Conservation (phyloP, 2,329 filamentous ascomycete species). For the Phialocephala sp. region DNA sequence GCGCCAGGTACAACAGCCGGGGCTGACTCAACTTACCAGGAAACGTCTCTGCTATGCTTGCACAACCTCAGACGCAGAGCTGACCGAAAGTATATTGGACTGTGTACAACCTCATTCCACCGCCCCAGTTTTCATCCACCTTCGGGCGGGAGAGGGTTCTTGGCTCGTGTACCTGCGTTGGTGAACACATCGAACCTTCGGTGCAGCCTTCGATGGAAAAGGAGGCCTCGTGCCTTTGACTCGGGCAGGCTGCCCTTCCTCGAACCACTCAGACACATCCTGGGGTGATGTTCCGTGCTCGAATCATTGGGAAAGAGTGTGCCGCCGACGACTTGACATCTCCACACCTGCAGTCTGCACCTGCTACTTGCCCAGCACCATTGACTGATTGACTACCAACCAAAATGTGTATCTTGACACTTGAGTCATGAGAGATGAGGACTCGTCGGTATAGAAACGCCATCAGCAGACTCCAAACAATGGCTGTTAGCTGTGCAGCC, state of each 20-base stretch:
- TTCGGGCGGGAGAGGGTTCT: not conserved
- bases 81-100: not conserved
- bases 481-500: not conserved
- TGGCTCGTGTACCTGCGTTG: not conserved
- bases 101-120: not conserved
- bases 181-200: conserved; percentile 4
- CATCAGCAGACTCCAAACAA: not conserved
- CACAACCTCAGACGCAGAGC: not conserved
- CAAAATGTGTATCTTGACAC: not conserved
- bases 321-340: not conserved
- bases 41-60: not conserved
- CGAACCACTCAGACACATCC: not conserved
- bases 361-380: not conserved
- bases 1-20: not conserved
- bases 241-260: not conserved
- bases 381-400: not conserved
- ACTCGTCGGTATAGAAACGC: not conserved
- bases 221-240: conserved; percentile 4
- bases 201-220: conserved; percentile 1
- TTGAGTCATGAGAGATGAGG: not conserved
- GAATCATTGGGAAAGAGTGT: conserved; percentile 1
- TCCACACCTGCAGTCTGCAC: not conserved
- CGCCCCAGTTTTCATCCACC: not conserved
- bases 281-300: not conserved
- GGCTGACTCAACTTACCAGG: not conserved